These are phyloP conservation scores for Quercus cerris DNA, from an alignment of 306 rosid species.

Conservation along the genomic window DNA sequence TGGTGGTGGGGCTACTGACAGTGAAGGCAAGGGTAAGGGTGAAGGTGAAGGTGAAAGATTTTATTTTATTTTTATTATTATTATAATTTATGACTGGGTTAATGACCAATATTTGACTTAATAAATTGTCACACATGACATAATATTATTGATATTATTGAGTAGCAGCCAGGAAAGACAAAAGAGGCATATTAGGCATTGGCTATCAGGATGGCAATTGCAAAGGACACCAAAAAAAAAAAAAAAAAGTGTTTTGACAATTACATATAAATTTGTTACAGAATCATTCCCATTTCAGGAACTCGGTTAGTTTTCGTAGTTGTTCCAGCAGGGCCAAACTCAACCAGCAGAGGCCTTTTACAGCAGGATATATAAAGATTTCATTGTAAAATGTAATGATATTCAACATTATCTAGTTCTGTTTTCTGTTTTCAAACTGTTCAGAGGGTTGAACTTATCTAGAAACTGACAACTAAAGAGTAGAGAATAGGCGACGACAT, in stretches of 20 bases:
- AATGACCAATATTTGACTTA: no score
- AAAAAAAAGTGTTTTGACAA: not conserved
- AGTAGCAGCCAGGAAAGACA: slow-evolving; percentile 20
- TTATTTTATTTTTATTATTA: no score
- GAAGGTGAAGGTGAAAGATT: no score
- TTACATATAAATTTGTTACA: slow-evolving; percentile 4
- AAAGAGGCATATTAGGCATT: slow-evolving; percentile 17
- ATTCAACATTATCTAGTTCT: slow-evolving; percentile 78
- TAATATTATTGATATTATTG: no score
- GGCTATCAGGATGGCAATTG: slow-evolving; percentile 2
- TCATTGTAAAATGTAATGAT: slow-evolving; percentile 87
- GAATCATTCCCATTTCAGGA: slow-evolving; percentile 71
- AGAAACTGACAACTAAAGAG: not conserved
- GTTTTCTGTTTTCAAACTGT: slow-evolving; percentile 54
- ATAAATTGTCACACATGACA: no score
- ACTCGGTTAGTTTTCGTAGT: slow-evolving; percentile 40
- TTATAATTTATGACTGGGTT: no score
- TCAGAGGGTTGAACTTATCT: slow-evolving; percentile 26
- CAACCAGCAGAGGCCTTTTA: slow-evolving; percentile 76
- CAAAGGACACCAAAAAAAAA: not conserved
- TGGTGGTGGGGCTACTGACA: no score
- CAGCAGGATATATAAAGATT: slow-evolving; percentile 68
- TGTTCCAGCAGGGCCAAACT: slow-evolving; percentile 76
- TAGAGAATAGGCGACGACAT: slow-evolving; percentile 15
- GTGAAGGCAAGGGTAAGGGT: no score